Evolutionary conservation across 352 stramenopile genomes (phyloP), one percentile per base, ranked within the genome.

Genomic region (Phytophthora colocasiae): DNA sequence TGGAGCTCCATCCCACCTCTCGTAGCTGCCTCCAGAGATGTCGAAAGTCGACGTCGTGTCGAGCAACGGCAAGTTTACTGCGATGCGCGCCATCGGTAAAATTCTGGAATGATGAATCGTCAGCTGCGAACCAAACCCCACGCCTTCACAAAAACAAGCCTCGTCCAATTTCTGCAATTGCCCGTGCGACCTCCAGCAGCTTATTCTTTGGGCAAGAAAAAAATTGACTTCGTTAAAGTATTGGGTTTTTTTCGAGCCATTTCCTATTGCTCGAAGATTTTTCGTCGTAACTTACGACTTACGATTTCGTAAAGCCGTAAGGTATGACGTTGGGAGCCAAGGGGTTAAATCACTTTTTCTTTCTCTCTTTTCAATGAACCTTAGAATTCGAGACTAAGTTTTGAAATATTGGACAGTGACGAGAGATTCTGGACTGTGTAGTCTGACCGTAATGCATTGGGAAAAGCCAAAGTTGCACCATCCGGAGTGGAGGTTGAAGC

Each of bases 161-260:
- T n/a, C 3, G 24, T 11, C 26, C 45, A 24, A 26, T 54, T 17
- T 48, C 46, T 52, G 45, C 17, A 12, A 17, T 45, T 46, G 0
- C 19, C 8, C 15, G 12, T 22, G 22, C 22, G 17, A 56, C 31
- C 48, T 56, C n/a, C 32, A 24, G 9, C 32, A 45, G 48, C 47
- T 45, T 56, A 56, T 56, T 49, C 40, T 31, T 32, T 41, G 47
- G 34, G 9, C 0, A 2, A 4, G 10, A 8, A 48, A 10, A n/a
- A 49, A 43, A 22, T n/a, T 29, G 8, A 49, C 45, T 55, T 63
- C 44, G 50, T 63, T 55, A 32, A 40, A 54, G 43, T 63, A 63
- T 54, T 15, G 9, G n/a, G 7, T 19, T 12, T 12, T 45, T 52
- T 60, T 22, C 27, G 53, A 60, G 53, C 53, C 53, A 52, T 51